Conservation (phyloP, 2,329 filamentous ascomycete species). For the Aspergillus pseudoglaucus region DNA sequence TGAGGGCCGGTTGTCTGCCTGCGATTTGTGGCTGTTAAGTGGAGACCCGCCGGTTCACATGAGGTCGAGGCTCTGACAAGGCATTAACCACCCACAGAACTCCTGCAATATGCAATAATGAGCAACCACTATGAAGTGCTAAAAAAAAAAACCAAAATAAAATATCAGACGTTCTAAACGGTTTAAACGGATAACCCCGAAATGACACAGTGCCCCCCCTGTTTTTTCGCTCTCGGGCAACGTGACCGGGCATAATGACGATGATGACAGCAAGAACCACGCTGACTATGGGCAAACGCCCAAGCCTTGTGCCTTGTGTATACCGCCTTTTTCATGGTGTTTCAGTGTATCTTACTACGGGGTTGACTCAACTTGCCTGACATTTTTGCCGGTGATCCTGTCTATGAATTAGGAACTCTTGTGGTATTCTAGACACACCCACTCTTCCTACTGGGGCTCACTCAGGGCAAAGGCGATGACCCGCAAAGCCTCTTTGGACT, state of each 20-base stretch:
- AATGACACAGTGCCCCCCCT: neutral
- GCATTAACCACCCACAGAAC: neutral
- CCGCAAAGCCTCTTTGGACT: neutral
- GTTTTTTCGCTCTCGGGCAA: neutral
- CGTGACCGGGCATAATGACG: neutral
- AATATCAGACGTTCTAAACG: neutral
- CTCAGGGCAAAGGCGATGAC: neutral
- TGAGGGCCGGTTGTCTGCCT: neutral
- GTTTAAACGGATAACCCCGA: neutral
- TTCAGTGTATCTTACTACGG: neutral
- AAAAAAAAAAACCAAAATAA: neutral
- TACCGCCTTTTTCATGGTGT: neutral
- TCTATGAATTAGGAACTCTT: neutral
- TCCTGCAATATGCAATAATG: neutral
- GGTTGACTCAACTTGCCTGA: neutral
- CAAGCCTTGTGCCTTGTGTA: neutral
- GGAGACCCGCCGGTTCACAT: neutral
- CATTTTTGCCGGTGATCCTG: neutral
- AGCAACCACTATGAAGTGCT: neutral
- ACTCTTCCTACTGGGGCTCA: neutral
- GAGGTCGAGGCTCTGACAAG: neutral
- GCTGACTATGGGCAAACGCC: neutral
- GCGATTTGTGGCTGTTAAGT: constrained; percentile 1
- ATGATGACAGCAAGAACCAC: neutral
- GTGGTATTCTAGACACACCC: neutral